Evolutionary conservation across 106 monocot species (phyloP).

Genomic region (Apostasia ramifera): DNA sequence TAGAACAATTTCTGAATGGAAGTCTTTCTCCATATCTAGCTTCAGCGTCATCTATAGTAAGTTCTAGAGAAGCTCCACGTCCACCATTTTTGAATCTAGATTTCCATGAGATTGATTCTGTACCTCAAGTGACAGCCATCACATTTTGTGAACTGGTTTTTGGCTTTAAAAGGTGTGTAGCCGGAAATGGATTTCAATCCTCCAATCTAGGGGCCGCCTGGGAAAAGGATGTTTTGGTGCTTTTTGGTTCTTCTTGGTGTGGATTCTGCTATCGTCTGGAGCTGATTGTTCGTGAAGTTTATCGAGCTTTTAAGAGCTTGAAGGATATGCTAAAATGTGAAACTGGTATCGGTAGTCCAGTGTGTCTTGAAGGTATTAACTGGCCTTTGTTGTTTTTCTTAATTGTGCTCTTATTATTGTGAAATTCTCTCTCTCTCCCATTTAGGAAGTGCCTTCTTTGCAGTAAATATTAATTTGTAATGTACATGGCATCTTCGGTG

Average conservation of each 20-base stretch:
- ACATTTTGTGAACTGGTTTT: conserved; percentile 61
- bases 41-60: conserved; percentile 25
- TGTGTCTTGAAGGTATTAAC: conserved; percentile 38
- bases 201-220: conserved; percentile 18
- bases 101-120: conserved; percentile 72
- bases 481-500: no score
- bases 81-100: conserved; percentile 92
- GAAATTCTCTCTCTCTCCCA: no score
- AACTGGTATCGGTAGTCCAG: conserved; percentile 3
- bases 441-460: no score
- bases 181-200: conserved; percentile 2
- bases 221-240: conserved; percentile 66
- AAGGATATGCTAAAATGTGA: conserved; percentile 18
- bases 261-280: conserved; percentile 90
- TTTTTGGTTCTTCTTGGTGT: conserved; percentile 81
- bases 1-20: conserved; percentile 56
- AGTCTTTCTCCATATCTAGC: conserved; percentile 68
- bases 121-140: conserved; percentile 54
- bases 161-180: conserved; percentile 36
- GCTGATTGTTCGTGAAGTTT: conserved; percentile 80
- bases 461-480: no score
- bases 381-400: no score
- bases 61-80: conserved; percentile 38
- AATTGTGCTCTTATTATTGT: no score
- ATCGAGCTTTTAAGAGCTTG: conserved; percentile 49